A percentile compares a stretch with the other conserved stretches of the same genome.
phyloP scores from a whole-genome alignment of 1,139 yeast genomes.

The Suhomyces coccinellae region DNA sequence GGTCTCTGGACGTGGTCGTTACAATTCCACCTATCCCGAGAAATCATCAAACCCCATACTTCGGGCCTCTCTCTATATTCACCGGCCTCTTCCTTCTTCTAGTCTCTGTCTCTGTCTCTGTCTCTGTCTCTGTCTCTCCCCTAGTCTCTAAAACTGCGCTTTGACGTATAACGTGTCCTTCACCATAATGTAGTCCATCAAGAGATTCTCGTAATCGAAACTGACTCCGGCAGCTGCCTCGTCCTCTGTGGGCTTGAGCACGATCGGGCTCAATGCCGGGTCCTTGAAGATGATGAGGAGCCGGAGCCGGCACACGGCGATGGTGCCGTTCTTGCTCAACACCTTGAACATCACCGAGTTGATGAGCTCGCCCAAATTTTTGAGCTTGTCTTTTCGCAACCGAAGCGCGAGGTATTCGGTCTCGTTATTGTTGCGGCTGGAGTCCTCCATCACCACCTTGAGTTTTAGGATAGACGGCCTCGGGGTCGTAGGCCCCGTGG shows the following conservation, averaged over 20 bases:
- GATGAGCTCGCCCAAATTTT: constrained; percentile 26
- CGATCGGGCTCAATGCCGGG: constrained; percentile 26
- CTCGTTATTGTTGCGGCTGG: background rate
- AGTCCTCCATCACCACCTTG: constrained; percentile 20
- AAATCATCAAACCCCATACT: too few relatives aligned
- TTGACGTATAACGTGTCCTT: constrained; percentile 29
- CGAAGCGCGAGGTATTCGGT: constrained; percentile 22
- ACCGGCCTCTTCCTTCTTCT: too few relatives aligned
- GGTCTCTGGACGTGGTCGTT: too few relatives aligned
- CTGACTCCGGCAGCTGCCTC: constrained; percentile 2
- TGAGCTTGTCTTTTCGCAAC: constrained; percentile 30
- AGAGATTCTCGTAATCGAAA: constrained; percentile 19
- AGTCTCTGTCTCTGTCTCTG: too few relatives aligned
- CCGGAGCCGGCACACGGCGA: constrained; percentile 19
- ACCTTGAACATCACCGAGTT: constrained; percentile 26
- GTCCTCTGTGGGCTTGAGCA: constrained; percentile 20
- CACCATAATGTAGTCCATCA: constrained; percentile 30
- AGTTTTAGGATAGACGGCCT: constrained; percentile 18
- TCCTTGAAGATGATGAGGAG: constrained; percentile 29
- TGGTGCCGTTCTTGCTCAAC: constrained; percentile 19
- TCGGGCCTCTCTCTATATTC: too few relatives aligned
- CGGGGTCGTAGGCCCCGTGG: background rate
- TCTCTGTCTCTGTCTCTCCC: too few relatives aligned
- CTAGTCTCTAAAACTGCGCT: constrained; percentile 18
- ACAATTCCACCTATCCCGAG: too few relatives aligned